These are phyloP conservation scores for Arthroderma uncinatum DNA, from an alignment of 2,329 filamentous ascomycete genomes.

Conservation along the genomic window DNA sequence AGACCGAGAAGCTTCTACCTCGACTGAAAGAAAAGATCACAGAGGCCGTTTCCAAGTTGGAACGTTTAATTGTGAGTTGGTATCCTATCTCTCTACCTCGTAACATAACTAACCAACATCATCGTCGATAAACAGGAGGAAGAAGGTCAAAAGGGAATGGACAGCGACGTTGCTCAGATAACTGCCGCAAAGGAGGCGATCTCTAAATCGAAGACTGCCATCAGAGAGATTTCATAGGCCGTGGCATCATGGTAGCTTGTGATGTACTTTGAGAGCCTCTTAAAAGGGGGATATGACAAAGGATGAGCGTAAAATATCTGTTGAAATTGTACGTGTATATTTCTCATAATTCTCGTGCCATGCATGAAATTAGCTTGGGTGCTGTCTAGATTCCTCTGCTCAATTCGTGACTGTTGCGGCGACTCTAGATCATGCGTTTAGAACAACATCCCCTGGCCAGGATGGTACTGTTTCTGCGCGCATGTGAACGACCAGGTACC, in stretches of 20 bases:
- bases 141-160: conserved; percentile 30
- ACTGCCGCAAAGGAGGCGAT: conserved; percentile 35
- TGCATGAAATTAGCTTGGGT: neutral
- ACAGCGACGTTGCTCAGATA: conserved; percentile 33
- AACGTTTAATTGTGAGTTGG: conserved; percentile 60
- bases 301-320: neutral
- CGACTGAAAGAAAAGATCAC: conserved; percentile 59
- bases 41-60: conserved; percentile 59
- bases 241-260: neutral
- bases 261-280: too few species aligned
- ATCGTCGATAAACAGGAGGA: conserved; percentile 21
- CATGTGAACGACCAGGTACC: too few species aligned
- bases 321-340: conserved; percentile 1
- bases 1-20: conserved; percentile 75
- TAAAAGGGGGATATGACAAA: too few species aligned
- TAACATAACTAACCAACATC: neutral
- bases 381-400: too few species aligned
- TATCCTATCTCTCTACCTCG: neutral
- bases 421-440: too few species aligned
- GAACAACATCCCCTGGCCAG: too few species aligned
- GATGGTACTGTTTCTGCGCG: too few species aligned
- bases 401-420: too few species aligned
- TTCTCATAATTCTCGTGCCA: neutral
- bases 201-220: conserved; percentile 28
- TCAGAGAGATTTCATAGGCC: conserved; percentile 29